Percentiles rank a stretch among this genome's conserved stretches.
Conservation (phyloP, 78 protist genomes). For the Polysphondylium violaceum region DNA sequence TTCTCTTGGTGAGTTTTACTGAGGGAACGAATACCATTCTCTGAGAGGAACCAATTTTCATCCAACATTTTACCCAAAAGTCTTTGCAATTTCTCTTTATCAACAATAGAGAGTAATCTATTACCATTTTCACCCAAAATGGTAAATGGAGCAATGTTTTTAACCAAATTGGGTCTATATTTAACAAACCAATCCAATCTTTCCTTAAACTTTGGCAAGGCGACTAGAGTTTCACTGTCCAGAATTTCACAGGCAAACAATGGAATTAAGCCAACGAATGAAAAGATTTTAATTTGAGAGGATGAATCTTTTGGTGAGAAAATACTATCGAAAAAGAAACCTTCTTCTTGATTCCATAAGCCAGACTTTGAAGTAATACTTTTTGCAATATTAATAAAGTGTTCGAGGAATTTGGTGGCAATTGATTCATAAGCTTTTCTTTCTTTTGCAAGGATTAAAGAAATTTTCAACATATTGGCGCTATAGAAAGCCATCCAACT, state of each 20-base stretch:
- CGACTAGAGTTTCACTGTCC: slow-evolving; percentile 17
- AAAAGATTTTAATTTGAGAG: slow-evolving; percentile 25
- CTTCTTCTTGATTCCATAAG: slow-evolving; percentile 82
- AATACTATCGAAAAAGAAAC: slow-evolving; percentile 84
- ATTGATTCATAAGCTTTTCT: slow-evolving; percentile 77
- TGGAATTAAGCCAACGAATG: slow-evolving; percentile 80
- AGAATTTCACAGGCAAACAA: slow-evolving; percentile 60
- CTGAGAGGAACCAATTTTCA: slow-evolving; percentile 80
- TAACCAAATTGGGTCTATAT: slow-evolving; percentile 52
- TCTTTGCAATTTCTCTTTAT: slow-evolving; percentile 25
- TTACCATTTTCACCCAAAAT: slow-evolving; percentile 21
- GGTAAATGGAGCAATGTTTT: slow-evolving; percentile 17
- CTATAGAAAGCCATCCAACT: slow-evolving; percentile 91
- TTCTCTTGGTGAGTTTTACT: slow-evolving; percentile 52
- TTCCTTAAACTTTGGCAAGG: slow-evolving; percentile 72
- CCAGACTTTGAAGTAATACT: slow-evolving; percentile 69
- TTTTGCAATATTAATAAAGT: slow-evolving; percentile 78
- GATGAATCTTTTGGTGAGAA: not conserved
- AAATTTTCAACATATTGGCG: slow-evolving; percentile 84
- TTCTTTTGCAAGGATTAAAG: slow-evolving; percentile 84
- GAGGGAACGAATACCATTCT: slow-evolving; percentile 84
- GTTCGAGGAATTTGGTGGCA: slow-evolving; percentile 90
- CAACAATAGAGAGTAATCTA: slow-evolving; percentile 63
- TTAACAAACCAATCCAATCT: slow-evolving; percentile 82
- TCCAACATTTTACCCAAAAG: slow-evolving; percentile 56